A percentile compares a stretch with the other conserved stretches of the same genome.
These are phyloP conservation scores for Paraphoma chrysanthemicola DNA, from an alignment of 2,329 filamentous ascomycete genomes.

Conservation along the genomic window DNA sequence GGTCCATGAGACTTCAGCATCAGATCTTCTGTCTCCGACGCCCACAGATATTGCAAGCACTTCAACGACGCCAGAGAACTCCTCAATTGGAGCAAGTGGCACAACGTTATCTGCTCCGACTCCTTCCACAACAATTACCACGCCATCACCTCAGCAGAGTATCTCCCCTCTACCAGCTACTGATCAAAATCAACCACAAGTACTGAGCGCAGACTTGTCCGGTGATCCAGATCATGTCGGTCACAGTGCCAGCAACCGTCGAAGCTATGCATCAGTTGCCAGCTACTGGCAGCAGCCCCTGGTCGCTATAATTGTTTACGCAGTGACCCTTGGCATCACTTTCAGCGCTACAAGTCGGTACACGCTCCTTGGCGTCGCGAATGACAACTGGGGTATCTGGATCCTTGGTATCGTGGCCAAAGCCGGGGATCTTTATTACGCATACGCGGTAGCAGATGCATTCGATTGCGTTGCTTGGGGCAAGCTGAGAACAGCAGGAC, in stretches of 20 bases:
- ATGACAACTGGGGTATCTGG: conserved; percentile 17
- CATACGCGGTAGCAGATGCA: conserved; percentile 18
- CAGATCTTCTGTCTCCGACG: too few species aligned
- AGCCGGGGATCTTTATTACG: conserved; percentile 20
- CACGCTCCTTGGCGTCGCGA: background rate
- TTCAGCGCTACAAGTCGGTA: background rate
- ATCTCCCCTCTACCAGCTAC: background rate
- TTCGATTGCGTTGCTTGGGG: conserved; percentile 21
- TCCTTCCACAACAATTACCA: background rate
- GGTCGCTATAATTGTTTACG: background rate
- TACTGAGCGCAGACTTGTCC: background rate
- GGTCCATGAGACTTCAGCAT: too few species aligned
- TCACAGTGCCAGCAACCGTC: background rate
- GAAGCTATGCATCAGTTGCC: background rate
- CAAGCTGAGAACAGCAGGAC: conserved; percentile 5
- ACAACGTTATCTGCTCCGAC: background rate
- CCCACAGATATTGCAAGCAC: too few species aligned
- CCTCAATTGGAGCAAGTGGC: background rate
- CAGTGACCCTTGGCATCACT: background rate
- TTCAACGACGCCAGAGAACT: too few species aligned
- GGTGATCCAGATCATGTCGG: too few species aligned
- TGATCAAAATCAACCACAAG: background rate
- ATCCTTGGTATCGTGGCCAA: conserved; percentile 20
- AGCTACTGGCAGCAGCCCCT: background rate
- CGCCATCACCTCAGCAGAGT: background rate